These are phyloP conservation scores for Pleodorina starrii DNA, from an alignment of 139 green algal species.

Conservation along the genomic window DNA sequence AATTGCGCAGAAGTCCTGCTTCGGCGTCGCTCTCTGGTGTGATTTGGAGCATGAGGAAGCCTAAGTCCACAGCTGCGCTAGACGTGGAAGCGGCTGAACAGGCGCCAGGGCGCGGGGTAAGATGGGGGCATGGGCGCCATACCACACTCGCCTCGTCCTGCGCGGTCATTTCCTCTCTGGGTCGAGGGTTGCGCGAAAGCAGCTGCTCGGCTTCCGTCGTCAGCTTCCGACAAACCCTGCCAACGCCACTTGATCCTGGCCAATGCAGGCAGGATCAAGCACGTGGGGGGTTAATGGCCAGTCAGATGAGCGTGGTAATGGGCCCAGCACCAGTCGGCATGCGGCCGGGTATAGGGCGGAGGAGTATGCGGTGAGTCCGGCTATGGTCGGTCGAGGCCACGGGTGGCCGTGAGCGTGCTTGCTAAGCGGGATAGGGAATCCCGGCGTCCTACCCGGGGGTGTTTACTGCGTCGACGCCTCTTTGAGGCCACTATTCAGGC, in stretches of 20 bases:
- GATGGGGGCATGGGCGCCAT: neutral
- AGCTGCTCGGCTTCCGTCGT: neutral
- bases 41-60: conserved; percentile 14
- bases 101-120: neutral
- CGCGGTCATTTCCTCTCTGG: too few species aligned
- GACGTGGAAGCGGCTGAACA: conserved; percentile 12
- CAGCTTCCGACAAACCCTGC: neutral
- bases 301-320: neutral
- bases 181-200: neutral
- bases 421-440: too few species aligned
- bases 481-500: neutral
- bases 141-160: neutral
- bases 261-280: neutral
- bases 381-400: neutral
- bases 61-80: neutral
- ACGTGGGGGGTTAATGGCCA: neutral
- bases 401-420: too few species aligned
- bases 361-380: conserved; percentile 1
- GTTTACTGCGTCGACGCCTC: neutral
- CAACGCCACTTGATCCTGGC: neutral
- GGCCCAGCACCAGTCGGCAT: neutral
- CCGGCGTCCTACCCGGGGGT: neutral
- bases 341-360: neutral
- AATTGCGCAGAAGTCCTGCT: too few species aligned
- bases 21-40: too few species aligned